These are phyloP conservation scores for Globisporangium spiculum DNA, from an alignment of 352 stramenopile genomes.

Conservation along the genomic window DNA sequence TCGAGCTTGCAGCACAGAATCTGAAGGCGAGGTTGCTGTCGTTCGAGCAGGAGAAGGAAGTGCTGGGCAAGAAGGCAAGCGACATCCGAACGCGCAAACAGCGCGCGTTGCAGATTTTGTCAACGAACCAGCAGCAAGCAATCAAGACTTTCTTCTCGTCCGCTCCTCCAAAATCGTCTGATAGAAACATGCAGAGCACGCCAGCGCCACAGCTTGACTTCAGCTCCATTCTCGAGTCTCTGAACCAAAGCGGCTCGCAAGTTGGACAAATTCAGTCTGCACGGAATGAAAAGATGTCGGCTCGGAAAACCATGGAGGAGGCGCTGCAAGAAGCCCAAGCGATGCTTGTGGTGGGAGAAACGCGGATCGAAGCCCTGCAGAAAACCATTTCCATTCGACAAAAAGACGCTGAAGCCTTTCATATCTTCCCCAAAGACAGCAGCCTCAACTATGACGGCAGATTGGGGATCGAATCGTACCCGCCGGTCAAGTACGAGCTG, in stretches of 20 bases:
- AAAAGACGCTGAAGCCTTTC: slow-evolving; percentile 24
- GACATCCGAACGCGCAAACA: slow-evolving; percentile 40
- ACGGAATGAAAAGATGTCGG: slow-evolving; percentile 26
- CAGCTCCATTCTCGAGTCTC: slow-evolving; percentile 31
- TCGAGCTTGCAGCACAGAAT: slow-evolving; percentile 27
- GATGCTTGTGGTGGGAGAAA: slow-evolving; percentile 26
- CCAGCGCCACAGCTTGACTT: slow-evolving; percentile 29
- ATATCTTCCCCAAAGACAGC: not conserved
- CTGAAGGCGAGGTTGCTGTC: slow-evolving; percentile 35
- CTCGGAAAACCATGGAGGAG: slow-evolving; percentile 21
- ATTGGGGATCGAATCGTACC: slow-evolving; percentile 44
- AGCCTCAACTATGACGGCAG: slow-evolving; percentile 25
- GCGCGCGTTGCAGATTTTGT: slow-evolving; percentile 50
- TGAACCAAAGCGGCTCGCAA: slow-evolving; percentile 34
- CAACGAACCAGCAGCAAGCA: slow-evolving; percentile 51
- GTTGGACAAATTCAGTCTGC: slow-evolving; percentile 27
- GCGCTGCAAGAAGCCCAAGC: slow-evolving; percentile 28
- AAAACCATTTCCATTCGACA: slow-evolving; percentile 19
- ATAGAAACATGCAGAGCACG: not conserved
- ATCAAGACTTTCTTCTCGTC: slow-evolving; percentile 45
- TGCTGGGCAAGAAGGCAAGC: slow-evolving; percentile 27
- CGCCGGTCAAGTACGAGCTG: slow-evolving; percentile 22
- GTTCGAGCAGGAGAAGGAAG: slow-evolving; percentile 41
- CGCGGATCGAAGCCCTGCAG: slow-evolving; percentile 19
- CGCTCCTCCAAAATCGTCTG: not conserved